Percentiles rank a stretch among this genome's conserved stretches.
Conservation (phyloP, 257 asterid species). For the Lithospermum erythrorhizon region DNA sequence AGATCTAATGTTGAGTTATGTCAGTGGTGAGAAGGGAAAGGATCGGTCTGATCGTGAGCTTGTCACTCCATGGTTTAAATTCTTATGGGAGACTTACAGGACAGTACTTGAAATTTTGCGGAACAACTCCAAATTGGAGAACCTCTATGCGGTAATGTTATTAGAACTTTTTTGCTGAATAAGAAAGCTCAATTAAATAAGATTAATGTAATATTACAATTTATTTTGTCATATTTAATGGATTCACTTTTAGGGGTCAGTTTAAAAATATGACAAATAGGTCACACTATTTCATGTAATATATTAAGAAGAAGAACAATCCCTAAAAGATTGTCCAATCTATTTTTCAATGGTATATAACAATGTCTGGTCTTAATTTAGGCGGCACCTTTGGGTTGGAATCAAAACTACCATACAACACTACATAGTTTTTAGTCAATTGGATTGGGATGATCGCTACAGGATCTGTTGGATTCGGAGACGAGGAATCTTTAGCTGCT, state of each 20-base stretch:
- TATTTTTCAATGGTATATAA: no score
- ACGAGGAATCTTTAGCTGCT: no score
- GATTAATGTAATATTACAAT: neutral
- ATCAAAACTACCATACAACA: no score
- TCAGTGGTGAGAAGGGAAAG: constrained; percentile 29
- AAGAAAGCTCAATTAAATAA: neutral
- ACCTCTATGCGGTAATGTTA: constrained; percentile 26
- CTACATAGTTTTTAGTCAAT: neutral
- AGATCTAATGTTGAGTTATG: constrained; percentile 37
- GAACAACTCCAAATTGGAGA: constrained; percentile 28
- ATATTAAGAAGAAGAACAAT: no score
- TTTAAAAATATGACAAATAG: neutral
- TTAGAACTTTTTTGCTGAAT: neutral
- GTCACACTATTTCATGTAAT: neutral
- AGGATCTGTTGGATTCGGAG: no score
- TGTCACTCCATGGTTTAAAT: constrained; percentile 32
- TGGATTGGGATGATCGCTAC: no score
- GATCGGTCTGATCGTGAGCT: constrained; percentile 41
- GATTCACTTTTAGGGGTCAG: neutral
- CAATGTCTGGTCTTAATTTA: no score
- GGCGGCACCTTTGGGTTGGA: no score
- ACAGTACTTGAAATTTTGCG: constrained; percentile 30
- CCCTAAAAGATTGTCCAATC: no score
- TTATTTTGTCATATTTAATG: neutral
- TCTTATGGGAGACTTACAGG: constrained; percentile 36